These are phyloP conservation scores for Dianthus caryophyllus DNA, from an alignment of 148 eudicot genomes.

Conservation along the genomic window DNA sequence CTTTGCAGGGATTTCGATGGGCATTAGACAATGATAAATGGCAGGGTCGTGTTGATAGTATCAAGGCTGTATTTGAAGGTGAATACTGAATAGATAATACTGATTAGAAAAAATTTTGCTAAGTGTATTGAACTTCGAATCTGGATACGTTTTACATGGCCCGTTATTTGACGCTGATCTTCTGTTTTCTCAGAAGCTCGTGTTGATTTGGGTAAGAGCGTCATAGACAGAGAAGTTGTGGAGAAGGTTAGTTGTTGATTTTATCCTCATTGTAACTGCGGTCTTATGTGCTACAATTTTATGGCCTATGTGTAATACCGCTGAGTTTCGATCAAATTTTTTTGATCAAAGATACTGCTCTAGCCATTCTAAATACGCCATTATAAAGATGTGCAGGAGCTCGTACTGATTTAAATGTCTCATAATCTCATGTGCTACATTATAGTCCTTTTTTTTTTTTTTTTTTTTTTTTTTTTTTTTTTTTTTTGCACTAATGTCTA, in stretches of 20 bases:
- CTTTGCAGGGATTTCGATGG: slow-evolving; percentile 85
- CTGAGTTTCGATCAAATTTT: too few species aligned
- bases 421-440: too few species aligned
- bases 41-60: slow-evolving; percentile 86
- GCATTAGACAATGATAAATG: slow-evolving; percentile 84
- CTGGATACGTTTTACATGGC: slow-evolving; percentile 2
- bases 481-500: too few species aligned
- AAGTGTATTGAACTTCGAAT: not conserved
- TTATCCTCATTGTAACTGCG: not conserved
- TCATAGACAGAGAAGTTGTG: slow-evolving; percentile 73
- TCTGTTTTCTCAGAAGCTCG: slow-evolving; percentile 54
- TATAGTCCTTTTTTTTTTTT: too few species aligned
- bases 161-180: slow-evolving; percentile 2
- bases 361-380: too few species aligned
- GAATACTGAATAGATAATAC: slow-evolving; percentile 15
- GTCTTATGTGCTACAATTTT: not conserved
- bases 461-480: too few species aligned
- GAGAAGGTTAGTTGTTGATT: slow-evolving; percentile 52
- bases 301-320: too few species aligned
- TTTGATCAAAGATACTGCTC: too few species aligned
- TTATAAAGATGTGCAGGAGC: too few species aligned
- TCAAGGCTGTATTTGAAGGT: slow-evolving; percentile 92
- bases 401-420: too few species aligned
- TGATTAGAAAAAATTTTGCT: not conserved
- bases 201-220: slow-evolving; percentile 49